phyloP scores from a whole-genome alignment of 2,329 filamentous ascomycete species.

The Phyllachora maydis region DNA sequence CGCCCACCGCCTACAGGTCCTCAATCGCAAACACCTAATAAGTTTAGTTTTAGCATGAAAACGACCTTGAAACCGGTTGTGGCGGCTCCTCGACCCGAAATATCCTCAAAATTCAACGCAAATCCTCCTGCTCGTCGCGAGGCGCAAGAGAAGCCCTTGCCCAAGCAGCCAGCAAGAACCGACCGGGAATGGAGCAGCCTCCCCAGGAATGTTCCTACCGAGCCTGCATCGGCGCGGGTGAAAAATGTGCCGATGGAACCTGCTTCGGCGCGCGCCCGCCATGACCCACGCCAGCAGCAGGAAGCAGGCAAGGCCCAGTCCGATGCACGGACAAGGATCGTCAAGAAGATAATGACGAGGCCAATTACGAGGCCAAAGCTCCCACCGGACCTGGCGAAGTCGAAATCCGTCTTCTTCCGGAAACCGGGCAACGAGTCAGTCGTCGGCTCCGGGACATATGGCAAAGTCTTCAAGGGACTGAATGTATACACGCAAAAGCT shows the following conservation, averaged over 20 bases:
- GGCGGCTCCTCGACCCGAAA: slow-evolving; percentile 40
- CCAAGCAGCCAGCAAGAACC: slow-evolving; percentile 1
- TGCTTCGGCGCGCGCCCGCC: slow-evolving; percentile 20
- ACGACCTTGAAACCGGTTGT: slow-evolving; percentile 38
- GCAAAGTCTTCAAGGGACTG: slow-evolving; percentile 84
- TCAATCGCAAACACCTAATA: slow-evolving; percentile 36
- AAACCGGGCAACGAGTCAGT: slow-evolving; percentile 97
- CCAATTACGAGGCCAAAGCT: slow-evolving; percentile 53
- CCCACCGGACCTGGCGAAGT: slow-evolving; percentile 49
- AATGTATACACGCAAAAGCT: slow-evolving; percentile 77
- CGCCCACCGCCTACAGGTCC: slow-evolving; percentile 31
- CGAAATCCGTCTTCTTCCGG: slow-evolving; percentile 80
- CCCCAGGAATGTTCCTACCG: too few relatives aligned
- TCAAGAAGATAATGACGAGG: slow-evolving; percentile 48
- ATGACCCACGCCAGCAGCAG: slow-evolving; percentile 7
- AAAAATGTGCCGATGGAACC: slow-evolving; percentile 31
- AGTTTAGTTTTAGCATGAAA: slow-evolving; percentile 91
- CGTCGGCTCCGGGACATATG: slow-evolving; percentile 86
- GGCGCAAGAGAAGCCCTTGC: slow-evolving; percentile 12
- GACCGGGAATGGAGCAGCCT: slow-evolving; percentile 20
- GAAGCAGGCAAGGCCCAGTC: slow-evolving; percentile 16
- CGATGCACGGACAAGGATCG: slow-evolving; percentile 36
- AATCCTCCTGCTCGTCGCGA: slow-evolving; percentile 27
- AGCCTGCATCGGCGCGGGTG: too few relatives aligned
- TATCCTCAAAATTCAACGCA: slow-evolving; percentile 50